phyloP scores from a whole-genome alignment of 2,329 filamentous ascomycete genomes.

The Magnaporthiopsis poae region DNA sequence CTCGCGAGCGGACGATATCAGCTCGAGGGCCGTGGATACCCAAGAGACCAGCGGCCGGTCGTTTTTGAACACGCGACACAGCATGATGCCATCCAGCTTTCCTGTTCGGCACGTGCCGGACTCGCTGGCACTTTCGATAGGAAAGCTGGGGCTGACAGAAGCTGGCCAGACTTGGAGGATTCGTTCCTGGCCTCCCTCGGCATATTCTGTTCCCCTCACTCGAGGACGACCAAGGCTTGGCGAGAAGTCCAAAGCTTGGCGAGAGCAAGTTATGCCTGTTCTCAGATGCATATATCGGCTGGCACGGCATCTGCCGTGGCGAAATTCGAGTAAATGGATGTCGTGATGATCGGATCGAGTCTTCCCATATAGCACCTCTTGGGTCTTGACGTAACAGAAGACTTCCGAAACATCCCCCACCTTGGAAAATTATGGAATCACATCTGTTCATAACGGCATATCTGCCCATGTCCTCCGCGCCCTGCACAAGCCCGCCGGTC shows the following conservation, averaged over 20 bases:
- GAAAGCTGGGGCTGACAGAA: neutral
- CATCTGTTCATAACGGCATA: too few species aligned
- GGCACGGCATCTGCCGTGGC: too few species aligned
- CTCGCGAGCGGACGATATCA: neutral
- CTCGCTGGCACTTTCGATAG: neutral
- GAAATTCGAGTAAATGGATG: too few species aligned
- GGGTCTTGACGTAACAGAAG: too few species aligned
- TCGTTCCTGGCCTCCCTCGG: too few species aligned
- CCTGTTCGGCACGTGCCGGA: neutral
- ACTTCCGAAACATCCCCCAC: too few species aligned
- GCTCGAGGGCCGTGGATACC: neutral
- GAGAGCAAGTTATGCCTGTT: neutral
- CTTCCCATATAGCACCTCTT: too few species aligned
- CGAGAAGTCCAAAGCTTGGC: neutral
- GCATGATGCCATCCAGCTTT: neutral
- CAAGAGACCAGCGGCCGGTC: neutral
- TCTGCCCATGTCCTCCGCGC: neutral
- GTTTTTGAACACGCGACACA: neutral
- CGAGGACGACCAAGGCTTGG: neutral
- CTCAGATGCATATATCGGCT: too few species aligned
- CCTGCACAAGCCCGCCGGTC: neutral
- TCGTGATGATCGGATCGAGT: too few species aligned
- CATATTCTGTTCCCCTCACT: neutral
- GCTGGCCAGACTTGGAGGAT: neutral
- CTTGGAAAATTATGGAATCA: too few species aligned